Evolutionary conservation across 2,329 filamentous ascomycete genomes (phyloP).

Genomic region (Fusarium xylarioides): DNA sequence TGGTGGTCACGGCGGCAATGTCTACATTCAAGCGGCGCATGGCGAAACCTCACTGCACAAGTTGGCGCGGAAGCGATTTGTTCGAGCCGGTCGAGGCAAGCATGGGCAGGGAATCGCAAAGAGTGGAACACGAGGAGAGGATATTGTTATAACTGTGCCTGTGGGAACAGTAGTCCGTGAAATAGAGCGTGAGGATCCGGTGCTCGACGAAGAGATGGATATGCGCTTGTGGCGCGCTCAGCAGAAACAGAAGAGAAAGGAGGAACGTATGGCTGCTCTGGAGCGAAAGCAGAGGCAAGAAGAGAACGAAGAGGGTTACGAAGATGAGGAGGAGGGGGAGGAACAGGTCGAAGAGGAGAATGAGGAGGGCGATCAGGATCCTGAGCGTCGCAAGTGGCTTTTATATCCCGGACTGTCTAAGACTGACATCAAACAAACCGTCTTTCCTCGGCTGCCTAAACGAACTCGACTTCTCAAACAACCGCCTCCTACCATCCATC

Average conservation of each 20-base stretch:
- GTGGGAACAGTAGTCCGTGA: slow-evolving; percentile 92
- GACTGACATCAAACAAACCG: slow-evolving; percentile 68
- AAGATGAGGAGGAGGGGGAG: slow-evolving; percentile 27
- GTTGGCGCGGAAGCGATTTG: slow-evolving; percentile 77
- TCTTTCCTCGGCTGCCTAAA: slow-evolving; percentile 61
- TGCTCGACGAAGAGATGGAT: slow-evolving; percentile 67
- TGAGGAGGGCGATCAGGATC: slow-evolving; percentile 55
- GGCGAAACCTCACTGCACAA: slow-evolving; percentile 95
- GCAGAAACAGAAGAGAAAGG: slow-evolving; percentile 46
- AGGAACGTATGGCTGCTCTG: slow-evolving; percentile 49
- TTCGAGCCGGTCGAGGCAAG: slow-evolving; percentile 79
- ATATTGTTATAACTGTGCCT: slow-evolving; percentile 88
- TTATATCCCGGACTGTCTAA: slow-evolving; percentile 82
- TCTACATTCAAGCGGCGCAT: slow-evolving; percentile 93
- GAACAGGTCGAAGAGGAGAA: slow-evolving; percentile 45
- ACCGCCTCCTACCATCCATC: slow-evolving; percentile 74
- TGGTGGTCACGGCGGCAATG: slow-evolving; percentile 87
- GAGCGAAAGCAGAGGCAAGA: slow-evolving; percentile 37
- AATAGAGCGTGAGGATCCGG: slow-evolving; percentile 79
- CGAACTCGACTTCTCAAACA: slow-evolving; percentile 69
- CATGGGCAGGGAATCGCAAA: slow-evolving; percentile 79
- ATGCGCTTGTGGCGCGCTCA: slow-evolving; percentile 46
- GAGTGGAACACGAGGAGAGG: slow-evolving; percentile 83
- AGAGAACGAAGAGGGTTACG: slow-evolving; percentile 24
- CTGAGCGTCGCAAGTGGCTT: slow-evolving; percentile 78